Percentiles rank a stretch among this genome's conserved stretches.
Conservation (phyloP, 106 monocot species). For the Dioscorea zingiberensis region DNA sequence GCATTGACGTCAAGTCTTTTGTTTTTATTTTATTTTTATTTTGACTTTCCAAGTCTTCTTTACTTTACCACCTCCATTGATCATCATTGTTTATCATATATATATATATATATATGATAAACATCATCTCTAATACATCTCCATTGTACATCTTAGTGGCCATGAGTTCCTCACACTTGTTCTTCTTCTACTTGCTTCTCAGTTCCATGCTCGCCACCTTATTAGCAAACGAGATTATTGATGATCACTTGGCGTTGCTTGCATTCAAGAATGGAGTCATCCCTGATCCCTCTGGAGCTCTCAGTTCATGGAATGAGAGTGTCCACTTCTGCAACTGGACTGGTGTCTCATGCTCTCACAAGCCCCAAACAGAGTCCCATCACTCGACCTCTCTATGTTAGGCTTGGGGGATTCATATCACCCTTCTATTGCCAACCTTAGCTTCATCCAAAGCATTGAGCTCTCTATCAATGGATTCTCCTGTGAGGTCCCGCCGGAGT, state of each 20-base stretch:
- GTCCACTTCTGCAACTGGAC: conserved; percentile 2
- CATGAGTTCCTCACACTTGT: no score
- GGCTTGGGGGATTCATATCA: conserved; percentile 7
- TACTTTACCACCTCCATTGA: no score
- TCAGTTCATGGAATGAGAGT: conserved; percentile 1
- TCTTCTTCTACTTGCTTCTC: no score
- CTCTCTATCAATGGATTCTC: neutral
- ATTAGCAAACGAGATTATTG: neutral
- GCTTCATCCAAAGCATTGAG: neutral
- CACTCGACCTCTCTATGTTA: neutral
- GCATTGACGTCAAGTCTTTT: no score
- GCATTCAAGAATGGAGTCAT: neutral
- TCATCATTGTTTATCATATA: no score
- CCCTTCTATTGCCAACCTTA: conserved; percentile 1
- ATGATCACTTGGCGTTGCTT: neutral
- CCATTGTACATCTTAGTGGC: no score
- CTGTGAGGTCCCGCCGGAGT: neutral
- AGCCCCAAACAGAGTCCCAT: neutral
- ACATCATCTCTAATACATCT: no score
- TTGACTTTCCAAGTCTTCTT: no score
- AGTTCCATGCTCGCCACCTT: neutral
- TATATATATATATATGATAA: no score
- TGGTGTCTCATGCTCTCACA: neutral
- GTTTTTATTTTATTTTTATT: no score
- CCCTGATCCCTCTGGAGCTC: neutral